Conservation (phyloP, 441 rosid genomes). For the Jatropha multifida region DNA sequence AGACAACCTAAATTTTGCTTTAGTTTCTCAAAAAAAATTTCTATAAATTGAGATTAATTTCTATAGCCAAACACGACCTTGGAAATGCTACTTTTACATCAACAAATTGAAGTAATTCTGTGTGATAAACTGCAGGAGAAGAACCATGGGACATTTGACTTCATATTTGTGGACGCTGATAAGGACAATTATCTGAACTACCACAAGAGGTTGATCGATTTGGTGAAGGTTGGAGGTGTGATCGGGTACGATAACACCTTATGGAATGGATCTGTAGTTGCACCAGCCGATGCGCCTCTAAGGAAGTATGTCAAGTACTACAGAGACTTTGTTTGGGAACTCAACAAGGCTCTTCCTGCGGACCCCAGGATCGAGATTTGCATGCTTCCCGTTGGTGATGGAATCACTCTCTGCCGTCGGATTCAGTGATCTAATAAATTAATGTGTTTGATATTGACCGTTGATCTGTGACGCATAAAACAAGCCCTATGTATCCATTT, state of each 20-base stretch:
- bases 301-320: slow-evolving; percentile 82
- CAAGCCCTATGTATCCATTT: neutral
- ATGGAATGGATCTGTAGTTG: slow-evolving; percentile 94
- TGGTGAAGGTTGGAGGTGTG: slow-evolving; percentile 83
- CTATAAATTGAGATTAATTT: too few species aligned
- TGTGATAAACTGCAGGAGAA: slow-evolving; percentile 48
- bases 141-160: slow-evolving; percentile 74
- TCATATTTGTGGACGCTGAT: slow-evolving; percentile 94
- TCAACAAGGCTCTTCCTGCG: slow-evolving; percentile 89
- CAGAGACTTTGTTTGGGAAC: slow-evolving; percentile 87
- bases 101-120: neutral
- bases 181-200: slow-evolving; percentile 92
- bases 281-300: slow-evolving; percentile 76
- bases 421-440: slow-evolving; percentile 38
- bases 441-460: neutral
- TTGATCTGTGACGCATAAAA: neutral
- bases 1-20: too few species aligned
- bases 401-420: slow-evolving; percentile 96
- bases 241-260: slow-evolving; percentile 97
- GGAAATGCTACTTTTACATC: too few species aligned
- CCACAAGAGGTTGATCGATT: slow-evolving; percentile 71
- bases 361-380: slow-evolving; percentile 97
- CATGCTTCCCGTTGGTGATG: slow-evolving; percentile 96
- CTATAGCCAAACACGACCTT: too few species aligned
- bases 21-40: too few species aligned